Evolutionary conservation across 176 grass and related monocot genomes (phyloP).

Genomic region (Neostapfia colusana): DNA sequence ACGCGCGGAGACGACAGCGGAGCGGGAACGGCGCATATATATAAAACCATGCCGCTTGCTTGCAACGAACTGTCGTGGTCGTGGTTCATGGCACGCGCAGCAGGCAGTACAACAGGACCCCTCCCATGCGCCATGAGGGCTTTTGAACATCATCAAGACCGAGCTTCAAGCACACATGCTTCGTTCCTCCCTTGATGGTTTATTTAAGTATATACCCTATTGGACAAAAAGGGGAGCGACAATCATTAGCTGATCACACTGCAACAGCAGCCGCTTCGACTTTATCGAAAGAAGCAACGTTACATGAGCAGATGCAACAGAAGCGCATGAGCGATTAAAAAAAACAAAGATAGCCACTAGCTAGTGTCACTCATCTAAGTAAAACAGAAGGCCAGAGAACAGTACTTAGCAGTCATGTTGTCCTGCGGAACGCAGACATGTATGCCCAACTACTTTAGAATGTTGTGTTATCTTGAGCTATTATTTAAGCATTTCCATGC

Average conservation of each 20-base stretch:
- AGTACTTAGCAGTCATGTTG: neutral
- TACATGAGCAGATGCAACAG: conserved; percentile 33
- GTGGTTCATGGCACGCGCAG: conserved; percentile 32
- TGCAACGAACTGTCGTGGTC: conserved; percentile 32
- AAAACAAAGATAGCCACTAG: neutral
- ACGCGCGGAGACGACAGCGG: conserved; percentile 19
- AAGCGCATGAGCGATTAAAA: neutral
- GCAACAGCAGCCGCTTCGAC: conserved; percentile 20
- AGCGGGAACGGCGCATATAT: neutral
- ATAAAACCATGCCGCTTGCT: conserved; percentile 11
- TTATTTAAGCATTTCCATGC: neutral
- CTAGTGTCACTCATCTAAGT: neutral
- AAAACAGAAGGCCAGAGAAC: neutral
- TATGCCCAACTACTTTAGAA: neutral
- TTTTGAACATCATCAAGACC: conserved; percentile 52
- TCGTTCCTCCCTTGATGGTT: conserved; percentile 36
- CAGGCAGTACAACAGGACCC: conserved; percentile 37
- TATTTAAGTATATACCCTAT: conserved; percentile 46
- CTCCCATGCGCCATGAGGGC: conserved; percentile 59
- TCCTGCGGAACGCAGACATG: neutral
- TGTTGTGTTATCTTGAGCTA: conserved; percentile 6
- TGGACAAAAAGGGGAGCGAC: conserved; percentile 38
- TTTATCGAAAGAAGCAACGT: conserved; percentile 49
- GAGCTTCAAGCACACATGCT: conserved; percentile 23
- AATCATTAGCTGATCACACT: conserved; percentile 66